Conservation (phyloP, 768 basidiomycete species). For the Lactarius pseudohatsudake region DNA sequence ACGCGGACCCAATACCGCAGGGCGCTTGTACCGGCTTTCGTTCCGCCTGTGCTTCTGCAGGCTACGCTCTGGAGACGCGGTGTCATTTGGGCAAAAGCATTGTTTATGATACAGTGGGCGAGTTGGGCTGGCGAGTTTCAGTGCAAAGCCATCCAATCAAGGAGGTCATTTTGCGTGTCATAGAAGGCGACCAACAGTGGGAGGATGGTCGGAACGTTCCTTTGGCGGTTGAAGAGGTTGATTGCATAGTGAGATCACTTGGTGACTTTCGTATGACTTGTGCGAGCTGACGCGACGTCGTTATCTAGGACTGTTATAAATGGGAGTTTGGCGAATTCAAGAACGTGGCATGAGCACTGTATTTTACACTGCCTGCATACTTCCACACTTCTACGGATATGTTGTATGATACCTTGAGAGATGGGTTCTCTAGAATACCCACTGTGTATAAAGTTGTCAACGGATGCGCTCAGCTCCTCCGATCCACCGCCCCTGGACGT, state of each 20-base stretch:
- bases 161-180: slow-evolving; percentile 52
- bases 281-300: slow-evolving; percentile 1
- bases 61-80: slow-evolving; percentile 61
- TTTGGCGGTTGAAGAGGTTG: slow-evolving; percentile 53
- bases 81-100: slow-evolving; percentile 66
- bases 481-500: slow-evolving; percentile 76
- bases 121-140: slow-evolving; percentile 59
- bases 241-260: slow-evolving; percentile 55
- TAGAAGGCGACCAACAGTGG: slow-evolving; percentile 51
- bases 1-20: slow-evolving; percentile 69
- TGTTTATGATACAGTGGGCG: slow-evolving; percentile 66
- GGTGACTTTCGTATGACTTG: neutral
- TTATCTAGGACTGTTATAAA: slow-evolving; percentile 68
- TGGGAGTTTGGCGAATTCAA: slow-evolving; percentile 67
- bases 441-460: neutral
- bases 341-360: slow-evolving; percentile 25
- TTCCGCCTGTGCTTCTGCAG: slow-evolving; percentile 58
- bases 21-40: slow-evolving; percentile 51
- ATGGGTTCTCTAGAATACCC: neutral
- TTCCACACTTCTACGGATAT: slow-evolving; percentile 11
- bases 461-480: slow-evolving; percentile 57
- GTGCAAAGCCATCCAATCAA: slow-evolving; percentile 56
- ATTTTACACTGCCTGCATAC: neutral
- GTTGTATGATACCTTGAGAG: slow-evolving; percentile 6
- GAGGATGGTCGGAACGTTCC: slow-evolving; percentile 53